Percentiles rank a stretch among this genome's conserved stretches.
These are phyloP conservation scores for Marsdenia floribunda DNA, from an alignment of 257 asterid species.

Conservation along the genomic window DNA sequence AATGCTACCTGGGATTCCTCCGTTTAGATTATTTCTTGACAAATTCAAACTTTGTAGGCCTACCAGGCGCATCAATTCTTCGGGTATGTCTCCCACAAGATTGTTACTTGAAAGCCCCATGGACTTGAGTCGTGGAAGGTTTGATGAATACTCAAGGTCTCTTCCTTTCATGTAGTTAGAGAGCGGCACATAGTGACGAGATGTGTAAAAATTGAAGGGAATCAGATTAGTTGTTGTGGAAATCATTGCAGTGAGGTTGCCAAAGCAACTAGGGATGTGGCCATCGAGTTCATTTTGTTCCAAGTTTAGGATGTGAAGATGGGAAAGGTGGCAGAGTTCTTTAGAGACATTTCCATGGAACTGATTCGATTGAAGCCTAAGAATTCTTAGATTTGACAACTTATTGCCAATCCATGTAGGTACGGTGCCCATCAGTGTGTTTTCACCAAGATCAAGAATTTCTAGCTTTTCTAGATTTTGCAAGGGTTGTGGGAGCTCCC, in stretches of 20 bases:
- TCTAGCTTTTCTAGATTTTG: background rate
- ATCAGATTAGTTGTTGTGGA: background rate
- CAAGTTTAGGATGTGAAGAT: constrained; percentile 26
- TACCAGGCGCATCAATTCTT: constrained; percentile 8
- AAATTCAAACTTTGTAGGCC: constrained; percentile 19
- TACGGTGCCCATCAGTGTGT: background rate
- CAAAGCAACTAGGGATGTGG: constrained; percentile 21
- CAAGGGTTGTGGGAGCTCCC: background rate
- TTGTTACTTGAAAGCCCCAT: constrained; percentile 17
- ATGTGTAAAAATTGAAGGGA: background rate
- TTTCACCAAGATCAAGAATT: constrained; percentile 13
- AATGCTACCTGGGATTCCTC: constrained; percentile 27
- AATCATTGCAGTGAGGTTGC: constrained; percentile 22
- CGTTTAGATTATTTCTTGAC: constrained; percentile 25
- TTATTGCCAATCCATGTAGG: constrained; percentile 23
- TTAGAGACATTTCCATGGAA: constrained; percentile 20
- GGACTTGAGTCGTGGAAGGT: constrained; percentile 7
- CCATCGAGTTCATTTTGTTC: constrained; percentile 24
- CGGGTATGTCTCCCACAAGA: constrained; percentile 15
- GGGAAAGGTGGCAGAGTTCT: constrained; percentile 20
- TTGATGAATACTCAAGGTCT: constrained; percentile 12
- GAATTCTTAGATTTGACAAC: constrained; percentile 13
- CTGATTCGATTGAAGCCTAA: constrained; percentile 25
- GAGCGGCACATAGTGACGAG: constrained; percentile 3
- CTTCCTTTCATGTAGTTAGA: constrained; percentile 13